Evolutionary conservation across 371 early-diverging fungal genomes (phyloP).

Genomic region (Neoconidiobolus thromboides): DNA sequence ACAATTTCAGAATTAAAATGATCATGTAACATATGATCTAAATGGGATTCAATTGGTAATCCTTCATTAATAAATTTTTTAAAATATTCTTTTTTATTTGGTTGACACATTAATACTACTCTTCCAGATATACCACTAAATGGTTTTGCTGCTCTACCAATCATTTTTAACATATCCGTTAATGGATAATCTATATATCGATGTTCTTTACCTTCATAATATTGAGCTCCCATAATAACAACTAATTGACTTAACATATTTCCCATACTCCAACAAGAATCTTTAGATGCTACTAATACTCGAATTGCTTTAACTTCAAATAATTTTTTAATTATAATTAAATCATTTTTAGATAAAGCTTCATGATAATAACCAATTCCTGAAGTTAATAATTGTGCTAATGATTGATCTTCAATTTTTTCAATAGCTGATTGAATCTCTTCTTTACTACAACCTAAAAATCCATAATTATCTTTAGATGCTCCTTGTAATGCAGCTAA

Average conservation of each 20-base stretch:
- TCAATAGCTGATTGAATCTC: constrained; percentile 38
- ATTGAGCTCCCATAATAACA: constrained; percentile 91
- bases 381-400: constrained; percentile 46
- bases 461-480: constrained; percentile 32
- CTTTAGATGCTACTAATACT: constrained; percentile 74
- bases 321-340: constrained; percentile 48
- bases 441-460: constrained; percentile 44
- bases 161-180: constrained; percentile 90
- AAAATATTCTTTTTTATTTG: constrained; percentile 86
- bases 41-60: constrained; percentile 80
- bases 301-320: constrained; percentile 65
- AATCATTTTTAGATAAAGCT: constrained; percentile 51
- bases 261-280: constrained; percentile 72
- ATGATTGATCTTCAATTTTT: constrained; percentile 43
- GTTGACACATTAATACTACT: constrained; percentile 84
- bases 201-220: constrained; percentile 82
- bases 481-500: constrained; percentile 59
- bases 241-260: constrained; percentile 61
- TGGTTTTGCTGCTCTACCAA: constrained; percentile 73
- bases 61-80: constrained; percentile 91
- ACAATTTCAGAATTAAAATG: constrained; percentile 93
- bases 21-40: constrained; percentile 78
- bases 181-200: constrained; percentile 88
- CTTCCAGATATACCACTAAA: constrained; percentile 43
- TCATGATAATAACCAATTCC: constrained; percentile 90